These are phyloP conservation scores for Plectosphaerella sp. DNA, from an alignment of 2,329 filamentous ascomycete species.

Conservation along the genomic window DNA sequence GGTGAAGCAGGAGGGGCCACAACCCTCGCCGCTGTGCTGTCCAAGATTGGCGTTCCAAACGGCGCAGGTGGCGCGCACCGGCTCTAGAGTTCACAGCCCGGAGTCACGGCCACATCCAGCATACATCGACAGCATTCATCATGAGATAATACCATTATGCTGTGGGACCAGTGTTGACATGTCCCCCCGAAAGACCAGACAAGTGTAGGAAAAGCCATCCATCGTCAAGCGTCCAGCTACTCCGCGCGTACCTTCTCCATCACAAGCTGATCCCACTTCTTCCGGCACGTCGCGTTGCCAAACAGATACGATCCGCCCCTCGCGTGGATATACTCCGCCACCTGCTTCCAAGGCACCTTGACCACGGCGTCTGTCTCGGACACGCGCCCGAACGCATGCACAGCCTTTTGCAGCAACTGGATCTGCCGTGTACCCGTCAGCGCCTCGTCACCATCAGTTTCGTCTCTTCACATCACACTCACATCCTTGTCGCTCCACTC, in stretches of 20 bases:
- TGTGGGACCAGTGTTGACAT: no score
- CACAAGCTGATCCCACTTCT: constrained; percentile 47
- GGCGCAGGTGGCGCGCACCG: no score
- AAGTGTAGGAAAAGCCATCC: no score
- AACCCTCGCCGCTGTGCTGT: constrained; percentile 31
- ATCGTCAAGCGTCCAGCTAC: not conserved
- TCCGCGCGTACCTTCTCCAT: not conserved
- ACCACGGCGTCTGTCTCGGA: constrained; percentile 19
- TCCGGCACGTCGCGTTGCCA: constrained; percentile 53
- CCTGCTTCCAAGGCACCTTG: constrained; percentile 53
- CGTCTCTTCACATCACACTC: constrained; percentile 28
- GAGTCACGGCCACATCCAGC: no score
- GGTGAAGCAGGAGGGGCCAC: constrained; percentile 14
- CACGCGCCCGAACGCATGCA: constrained; percentile 27
- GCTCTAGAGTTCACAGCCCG: no score
- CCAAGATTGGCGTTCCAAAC: constrained; percentile 31
- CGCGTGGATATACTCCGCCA: constrained; percentile 46
- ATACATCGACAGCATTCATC: no score
- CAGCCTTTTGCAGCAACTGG: constrained; percentile 37
- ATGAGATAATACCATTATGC: no score
- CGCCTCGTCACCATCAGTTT: not conserved
- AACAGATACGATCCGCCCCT: constrained; percentile 55
- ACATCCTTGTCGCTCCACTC: constrained; percentile 62
- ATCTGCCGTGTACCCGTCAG: constrained; percentile 25
- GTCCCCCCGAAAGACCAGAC: no score